Evolutionary conservation across 106 monocot genomes (phyloP), one percentile per base, ranked within the genome.

Genomic region (Acorus calamus): DNA sequence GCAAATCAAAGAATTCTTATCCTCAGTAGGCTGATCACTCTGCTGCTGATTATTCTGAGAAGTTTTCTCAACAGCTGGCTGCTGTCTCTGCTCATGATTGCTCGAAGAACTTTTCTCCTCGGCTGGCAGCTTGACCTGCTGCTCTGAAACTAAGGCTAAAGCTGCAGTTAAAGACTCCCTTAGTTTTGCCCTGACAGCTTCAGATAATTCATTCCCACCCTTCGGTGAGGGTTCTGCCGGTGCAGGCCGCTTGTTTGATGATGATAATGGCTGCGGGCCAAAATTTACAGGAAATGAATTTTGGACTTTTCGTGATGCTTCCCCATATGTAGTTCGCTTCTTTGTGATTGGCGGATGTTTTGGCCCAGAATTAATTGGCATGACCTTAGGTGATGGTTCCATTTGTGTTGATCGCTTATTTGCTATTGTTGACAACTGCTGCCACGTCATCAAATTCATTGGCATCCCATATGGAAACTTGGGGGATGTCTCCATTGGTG

Each of bases 101-200:
- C 13, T 42, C 43, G 41, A 10, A n/a, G 67, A 47, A 61, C 11
- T 45, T 59, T 79, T 76, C 56, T 52, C 83, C 55, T 11, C 45
- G 14, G 9, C 12, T 67, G 69, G 52, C 47, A n/a, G 11, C 64
- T 82, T 81, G 58, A 45, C 64, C 53, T 77, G 71, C 66, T 82
- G 76, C 46, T 80, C 72, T 63, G 61, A 68, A 55, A 56, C 80
- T 57, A 83, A 50, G 47, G 71, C 60, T 53, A 98, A 73, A 43
- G 91, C 62, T 69, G 81, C 46, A 71, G 74, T 50, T 57, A 92
- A 71, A 6, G 91, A 92, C 55, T 84, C 86, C 60, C 86, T 78
- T 52, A 92, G 68, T 59, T 92, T 92, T 53, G 77, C 73, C 50
- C 91, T 92, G 44, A 92, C 84, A 14, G 69, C 70, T 71, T 83